Conservation (phyloP, 2,329 filamentous ascomycete genomes). For the Didymella glomerata region DNA sequence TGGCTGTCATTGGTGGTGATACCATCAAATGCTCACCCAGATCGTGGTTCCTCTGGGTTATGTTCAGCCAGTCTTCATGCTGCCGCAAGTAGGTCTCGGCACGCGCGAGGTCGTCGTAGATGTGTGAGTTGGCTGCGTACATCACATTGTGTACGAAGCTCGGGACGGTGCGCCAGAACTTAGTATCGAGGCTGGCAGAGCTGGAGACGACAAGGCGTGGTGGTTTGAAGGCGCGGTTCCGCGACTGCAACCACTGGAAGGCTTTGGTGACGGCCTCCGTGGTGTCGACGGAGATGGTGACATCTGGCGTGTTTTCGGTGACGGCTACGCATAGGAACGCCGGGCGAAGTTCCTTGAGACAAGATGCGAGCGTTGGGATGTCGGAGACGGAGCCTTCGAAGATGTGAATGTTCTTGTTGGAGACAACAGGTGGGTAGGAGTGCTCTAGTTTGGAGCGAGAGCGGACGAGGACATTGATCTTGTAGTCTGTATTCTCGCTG, state of each 20-base stretch:
- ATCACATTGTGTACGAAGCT: constrained; percentile 41
- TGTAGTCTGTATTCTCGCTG: constrained; percentile 3
- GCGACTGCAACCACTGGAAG: constrained; percentile 39
- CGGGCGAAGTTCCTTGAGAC: constrained; percentile 48
- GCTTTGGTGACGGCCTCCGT: constrained; percentile 50
- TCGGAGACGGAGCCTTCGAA: constrained; percentile 57
- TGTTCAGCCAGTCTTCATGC: constrained; percentile 51
- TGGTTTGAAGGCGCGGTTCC: constrained; percentile 18
- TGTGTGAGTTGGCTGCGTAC: constrained; percentile 43
- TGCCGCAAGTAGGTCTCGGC: constrained; percentile 52
- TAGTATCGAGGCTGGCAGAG: constrained; percentile 55
- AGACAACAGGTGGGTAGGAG: neutral
- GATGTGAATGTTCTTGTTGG: constrained; percentile 41
- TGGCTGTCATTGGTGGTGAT: too few species aligned
- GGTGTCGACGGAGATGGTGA: constrained; percentile 50
- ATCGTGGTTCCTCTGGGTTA: constrained; percentile 26
- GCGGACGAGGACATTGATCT: constrained; percentile 27
- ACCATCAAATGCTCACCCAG: neutral
- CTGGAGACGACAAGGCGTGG: constrained; percentile 57
- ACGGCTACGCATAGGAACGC: constrained; percentile 54
- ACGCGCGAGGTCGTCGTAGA: constrained; percentile 52
- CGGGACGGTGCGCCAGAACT: constrained; percentile 47
- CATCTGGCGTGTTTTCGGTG: constrained; percentile 58
- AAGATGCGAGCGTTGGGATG: constrained; percentile 48
- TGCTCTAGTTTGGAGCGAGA: constrained; percentile 23